phyloP scores from a whole-genome alignment of 495 filamentous ascomycete species.

The Neurospora sp. region DNA sequence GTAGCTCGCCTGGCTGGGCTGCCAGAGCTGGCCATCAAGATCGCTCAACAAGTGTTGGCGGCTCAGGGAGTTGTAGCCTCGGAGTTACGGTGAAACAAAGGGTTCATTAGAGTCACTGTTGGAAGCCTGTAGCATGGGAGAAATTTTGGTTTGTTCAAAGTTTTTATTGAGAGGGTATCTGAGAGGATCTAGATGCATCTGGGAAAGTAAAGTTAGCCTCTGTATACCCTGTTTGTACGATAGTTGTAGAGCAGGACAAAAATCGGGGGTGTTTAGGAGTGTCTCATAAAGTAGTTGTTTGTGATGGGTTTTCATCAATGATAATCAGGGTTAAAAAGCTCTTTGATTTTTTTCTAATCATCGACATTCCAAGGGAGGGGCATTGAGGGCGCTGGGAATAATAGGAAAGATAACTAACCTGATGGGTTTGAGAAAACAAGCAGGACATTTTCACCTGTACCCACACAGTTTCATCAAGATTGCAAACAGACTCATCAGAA shows the following conservation, averaged over 20 bases:
- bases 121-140: not conserved
- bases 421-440: slow-evolving; percentile 5
- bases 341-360: slow-evolving; percentile 42
- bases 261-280: slow-evolving; percentile 11
- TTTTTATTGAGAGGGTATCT: not conserved
- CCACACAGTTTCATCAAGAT: not conserved
- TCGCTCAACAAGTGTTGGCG: slow-evolving; percentile 40
- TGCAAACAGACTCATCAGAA: slow-evolving; percentile 7
- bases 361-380: slow-evolving; percentile 24
- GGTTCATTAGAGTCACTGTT: not conserved
- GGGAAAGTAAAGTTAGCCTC: slow-evolving; percentile 18
- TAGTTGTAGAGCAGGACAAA: slow-evolving; percentile 8
- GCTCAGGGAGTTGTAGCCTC: slow-evolving; percentile 5
- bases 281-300: slow-evolving; percentile 35
- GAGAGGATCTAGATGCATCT: not conserved
- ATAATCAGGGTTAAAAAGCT: slow-evolving; percentile 48
- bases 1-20: slow-evolving; percentile 81
- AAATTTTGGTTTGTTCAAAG: not conserved
- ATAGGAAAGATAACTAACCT: slow-evolving; percentile 34
- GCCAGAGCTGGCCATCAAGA: slow-evolving; percentile 47
- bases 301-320: slow-evolving; percentile 40
- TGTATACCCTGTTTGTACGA: slow-evolving; percentile 14
- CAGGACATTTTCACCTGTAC: not conserved
- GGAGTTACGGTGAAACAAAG: not conserved
- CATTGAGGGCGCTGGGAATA: not conserved